Percentiles rank a stretch among this genome's conserved stretches.
Evolutionary conservation across 2,329 filamentous ascomycete genomes (phyloP).

Genomic region (Diaporthe sp.): DNA sequence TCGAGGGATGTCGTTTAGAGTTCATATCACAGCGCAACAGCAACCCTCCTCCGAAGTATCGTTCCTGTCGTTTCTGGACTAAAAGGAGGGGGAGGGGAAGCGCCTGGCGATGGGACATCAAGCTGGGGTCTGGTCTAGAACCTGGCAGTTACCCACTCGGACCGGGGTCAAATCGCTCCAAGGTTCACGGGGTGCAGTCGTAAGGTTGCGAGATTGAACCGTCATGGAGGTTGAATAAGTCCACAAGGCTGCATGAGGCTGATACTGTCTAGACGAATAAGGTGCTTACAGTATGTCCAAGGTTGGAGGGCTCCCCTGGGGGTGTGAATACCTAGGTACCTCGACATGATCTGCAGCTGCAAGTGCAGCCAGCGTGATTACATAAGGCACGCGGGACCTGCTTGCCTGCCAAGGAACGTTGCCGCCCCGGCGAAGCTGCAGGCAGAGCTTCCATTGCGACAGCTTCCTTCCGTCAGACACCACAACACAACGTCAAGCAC

Average conservation of each 20-base stretch:
- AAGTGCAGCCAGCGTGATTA: neutral
- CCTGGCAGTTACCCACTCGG: neutral
- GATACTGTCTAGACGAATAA: neutral
- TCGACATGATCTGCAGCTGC: neutral
- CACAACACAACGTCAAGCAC: constrained; percentile 9
- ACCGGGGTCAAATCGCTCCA: neutral
- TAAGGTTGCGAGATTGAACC: neutral
- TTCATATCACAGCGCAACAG: neutral
- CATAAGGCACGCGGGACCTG: neutral
- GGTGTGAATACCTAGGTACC: neutral
- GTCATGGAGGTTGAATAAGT: neutral
- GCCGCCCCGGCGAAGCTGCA: constrained; percentile 37
- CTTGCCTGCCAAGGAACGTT: constrained; percentile 35
- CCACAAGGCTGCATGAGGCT: neutral
- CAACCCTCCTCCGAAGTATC: neutral
- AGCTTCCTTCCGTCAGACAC: constrained; percentile 32
- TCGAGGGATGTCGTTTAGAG: neutral
- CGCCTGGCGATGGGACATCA: neutral
- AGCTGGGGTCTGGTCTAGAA: neutral
- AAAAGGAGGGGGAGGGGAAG: neutral
- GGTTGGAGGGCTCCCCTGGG: neutral
- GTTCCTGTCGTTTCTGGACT: neutral
- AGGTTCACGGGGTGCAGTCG: neutral
- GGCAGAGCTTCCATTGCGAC: constrained; percentile 42
- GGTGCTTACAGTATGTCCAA: neutral